Conservation (phyloP, 2,329 filamentous ascomycete genomes). For the Ceratocystis albifundus region DNA sequence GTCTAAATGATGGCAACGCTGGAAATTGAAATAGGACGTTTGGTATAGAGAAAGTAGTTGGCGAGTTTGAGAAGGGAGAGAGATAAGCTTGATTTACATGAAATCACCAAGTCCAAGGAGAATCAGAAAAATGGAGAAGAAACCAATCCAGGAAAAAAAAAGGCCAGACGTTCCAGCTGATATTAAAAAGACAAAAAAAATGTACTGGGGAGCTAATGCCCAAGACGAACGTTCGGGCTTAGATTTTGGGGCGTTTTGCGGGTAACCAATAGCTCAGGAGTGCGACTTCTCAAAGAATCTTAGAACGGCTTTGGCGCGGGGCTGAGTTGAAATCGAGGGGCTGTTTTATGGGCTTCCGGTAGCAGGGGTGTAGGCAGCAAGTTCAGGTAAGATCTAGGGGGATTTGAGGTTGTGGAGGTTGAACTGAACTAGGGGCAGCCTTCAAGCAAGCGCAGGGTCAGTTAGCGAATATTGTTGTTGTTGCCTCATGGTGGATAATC, state of each 20-base stretch:
- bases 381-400: conserved; percentile 7
- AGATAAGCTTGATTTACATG: neutral
- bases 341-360: conserved; percentile 19
- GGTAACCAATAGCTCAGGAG: conserved; percentile 13
- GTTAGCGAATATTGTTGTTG: conserved; percentile 5
- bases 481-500: neutral
- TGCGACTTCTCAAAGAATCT: conserved; percentile 1
- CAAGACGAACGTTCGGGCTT: conserved; percentile 12
- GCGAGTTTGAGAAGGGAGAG: neutral
- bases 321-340: conserved; percentile 23
- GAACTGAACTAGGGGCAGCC: neutral
- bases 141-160: neutral
- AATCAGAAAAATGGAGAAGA: conserved; percentile 10
- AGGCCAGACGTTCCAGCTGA: conserved; percentile 13
- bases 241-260: conserved; percentile 1
- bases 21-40: neutral
- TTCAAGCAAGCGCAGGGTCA: conserved; percentile 8
- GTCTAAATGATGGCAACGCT: neutral
- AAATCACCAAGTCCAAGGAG: neutral
- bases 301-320: conserved; percentile 21
- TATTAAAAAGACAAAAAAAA: conserved; percentile 20
- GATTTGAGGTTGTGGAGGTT: neutral
- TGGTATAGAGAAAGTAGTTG: conserved; percentile 10
- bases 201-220: conserved; percentile 19
- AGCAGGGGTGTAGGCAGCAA: conserved; percentile 7